Conservation (phyloP, 1,139 yeast genomes). For the Dujonia santamariae region DNA sequence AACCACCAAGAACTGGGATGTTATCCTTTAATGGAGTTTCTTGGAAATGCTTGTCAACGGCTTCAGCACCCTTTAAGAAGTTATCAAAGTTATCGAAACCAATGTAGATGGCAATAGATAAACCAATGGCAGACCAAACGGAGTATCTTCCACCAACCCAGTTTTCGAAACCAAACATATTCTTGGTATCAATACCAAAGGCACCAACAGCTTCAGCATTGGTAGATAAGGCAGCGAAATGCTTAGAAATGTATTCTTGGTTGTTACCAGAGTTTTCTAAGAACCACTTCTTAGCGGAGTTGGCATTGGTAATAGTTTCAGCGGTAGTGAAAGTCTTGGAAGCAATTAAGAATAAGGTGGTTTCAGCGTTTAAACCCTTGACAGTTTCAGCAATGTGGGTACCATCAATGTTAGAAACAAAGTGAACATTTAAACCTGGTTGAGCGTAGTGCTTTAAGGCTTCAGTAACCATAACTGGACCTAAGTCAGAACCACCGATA, state of each 20-base stretch:
- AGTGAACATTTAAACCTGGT: conserved; percentile 76
- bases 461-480: conserved; percentile 99
- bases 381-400: conserved; percentile 93
- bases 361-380: conserved; percentile 76
- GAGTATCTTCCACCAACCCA: conserved; percentile 99
- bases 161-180: conserved; percentile 97
- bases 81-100: conserved; percentile 91
- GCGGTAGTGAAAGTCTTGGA: conserved; percentile 99
- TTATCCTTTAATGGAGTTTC: conserved; percentile 83
- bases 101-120: conserved; percentile 90
- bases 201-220: conserved; percentile 86
- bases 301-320: conserved; percentile 94
- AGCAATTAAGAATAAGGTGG: conserved; percentile 91
- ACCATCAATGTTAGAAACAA: conserved; percentile 97
- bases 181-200: conserved; percentile 95
- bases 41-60: conserved; percentile 87
- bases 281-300: conserved; percentile 94
- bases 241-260: conserved; percentile 79
- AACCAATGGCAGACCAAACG: conserved; percentile 98
- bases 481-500: conserved; percentile 97
- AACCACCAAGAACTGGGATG: conserved; percentile 91
- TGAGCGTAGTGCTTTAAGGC: conserved; percentile 88
- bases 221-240: conserved; percentile 94
- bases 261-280: conserved; percentile 70
- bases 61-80: conserved; percentile 96